Evolutionary conservation across 169 alveolate genomes (phyloP), one percentile per base, ranked within the genome.

Genomic region (Cryptosporidium viatorum): DNA sequence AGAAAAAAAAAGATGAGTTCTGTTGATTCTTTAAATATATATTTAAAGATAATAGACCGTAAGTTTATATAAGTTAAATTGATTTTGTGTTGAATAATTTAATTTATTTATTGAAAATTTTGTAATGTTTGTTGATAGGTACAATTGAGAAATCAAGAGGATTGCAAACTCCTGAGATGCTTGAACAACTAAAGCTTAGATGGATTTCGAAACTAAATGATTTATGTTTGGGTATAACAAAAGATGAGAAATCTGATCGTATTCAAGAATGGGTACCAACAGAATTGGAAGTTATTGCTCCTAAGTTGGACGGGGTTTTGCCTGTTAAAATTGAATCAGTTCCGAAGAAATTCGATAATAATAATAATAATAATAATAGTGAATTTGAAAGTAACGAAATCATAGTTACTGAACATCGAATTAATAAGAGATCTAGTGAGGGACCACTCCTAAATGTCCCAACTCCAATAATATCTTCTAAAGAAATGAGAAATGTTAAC

Each of bases 121-220:
- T 18, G 39, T 10, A 58, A 21, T 7, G 2, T 9, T 65, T 65
- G 29, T 29, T 65, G 8, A 31, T 33, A 74, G 86, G 86, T 4
- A 74, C 86, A 6, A 55, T 74, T 33, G 86, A 74, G 71, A 74
- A 74, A 39, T 74, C 86, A 35, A 74, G 43, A 39, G 86, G 86
- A 33, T 60, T 74, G 16, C 86, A 74, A 16, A 35, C 86, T 6
- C 86, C 86, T 37, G 86, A 74, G 65, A 59, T 74, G 70, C 71
- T 74, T 55, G 86, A 74, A 26, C 70, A 74, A 43, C 39, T 74
- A 59, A 74, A 59, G 43, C 71, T 26, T 21, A 74, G 71, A 29
- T 74, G 86, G 86, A 74, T 74, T 35, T 74, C 86, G 9, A 74
- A 74, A 26, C 29, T 74, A 60, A 74, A 74, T 74, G 86, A 74